A percentile compares a stretch with the other conserved stretches of the same genome.
Conservation (phyloP, 2,329 filamentous ascomycete genomes). For the Aspergillus bombycis region DNA sequence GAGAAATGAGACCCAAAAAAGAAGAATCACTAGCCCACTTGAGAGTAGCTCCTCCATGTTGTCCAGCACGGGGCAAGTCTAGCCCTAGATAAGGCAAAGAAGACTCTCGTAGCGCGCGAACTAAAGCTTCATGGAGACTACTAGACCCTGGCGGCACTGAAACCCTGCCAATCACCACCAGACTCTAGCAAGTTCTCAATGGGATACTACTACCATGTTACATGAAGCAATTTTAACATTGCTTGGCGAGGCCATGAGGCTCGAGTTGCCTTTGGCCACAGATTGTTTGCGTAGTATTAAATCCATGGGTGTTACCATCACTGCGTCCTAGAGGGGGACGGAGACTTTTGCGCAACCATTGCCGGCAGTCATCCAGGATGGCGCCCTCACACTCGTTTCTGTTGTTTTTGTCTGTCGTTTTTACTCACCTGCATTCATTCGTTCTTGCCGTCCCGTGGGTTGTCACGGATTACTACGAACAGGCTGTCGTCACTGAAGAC, state of each 20-base stretch:
- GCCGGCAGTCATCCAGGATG: conserved; percentile 17
- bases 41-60: not conserved
- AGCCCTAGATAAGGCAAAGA: not conserved
- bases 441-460: conserved; percentile 34
- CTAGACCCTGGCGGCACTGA: not conserved
- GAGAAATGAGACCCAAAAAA: not conserved
- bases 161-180: not conserved
- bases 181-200: not conserved
- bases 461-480: conserved; percentile 31
- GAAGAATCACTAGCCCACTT: not conserved
- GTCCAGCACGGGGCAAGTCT: not conserved
- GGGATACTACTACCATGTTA: not conserved
- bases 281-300: not conserved
- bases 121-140: not conserved
- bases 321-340: not conserved
- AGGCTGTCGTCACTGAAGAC: conserved; percentile 15
- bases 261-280: not conserved
- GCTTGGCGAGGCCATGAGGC: conserved; percentile 1
- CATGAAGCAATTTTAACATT: not conserved
- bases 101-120: not conserved
- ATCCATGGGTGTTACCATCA: not conserved
- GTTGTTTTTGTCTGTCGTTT: conserved; percentile 25
- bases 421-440: conserved; percentile 17
- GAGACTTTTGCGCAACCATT: not conserved
- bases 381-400: conserved; percentile 29